Evolutionary conservation across 202 grass and related monocot species (phyloP), one percentile per base, ranked within the genome.

Genomic region (Dendrocalamus latiflorus): DNA sequence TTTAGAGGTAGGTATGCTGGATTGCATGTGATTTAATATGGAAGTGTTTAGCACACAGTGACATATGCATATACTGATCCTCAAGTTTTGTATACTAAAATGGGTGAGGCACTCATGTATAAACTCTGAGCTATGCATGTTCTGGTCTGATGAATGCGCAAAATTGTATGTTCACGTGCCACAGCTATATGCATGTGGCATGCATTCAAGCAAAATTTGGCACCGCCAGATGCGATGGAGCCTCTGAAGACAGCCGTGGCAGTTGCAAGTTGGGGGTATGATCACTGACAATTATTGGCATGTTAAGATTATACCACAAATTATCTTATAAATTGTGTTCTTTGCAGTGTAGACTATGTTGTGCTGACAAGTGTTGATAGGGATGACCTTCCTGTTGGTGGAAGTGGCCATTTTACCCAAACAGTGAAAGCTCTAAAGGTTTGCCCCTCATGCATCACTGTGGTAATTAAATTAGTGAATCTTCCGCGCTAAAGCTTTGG

Each of bases 331-430:
- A 14, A 80, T 54, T 0, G 0, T 33, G 25, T 71, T 71, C 4
- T 76, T 78, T 91, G 24, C 77, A 98, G 96, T 34, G 96, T 95
- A 60, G 96, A 90, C 56, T 95, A 95, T 78, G 84, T 98, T 66
- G 95, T 98, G 65, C 77, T 92, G 50, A 95, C 95, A 71, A 98
- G 96, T 49, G 96, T 98, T n/a, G 96, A 98, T 64, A 92, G 91
- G 64, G 91, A 98, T 86, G 96, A 95, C 70, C 72, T 98, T 6
- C 93, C 93, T 69, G 93, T 95, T 63, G 93, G 93, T 73, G 93
- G 96, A 78, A 95, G 96, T 53, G 58, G 81, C 61, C 96, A 98
- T 87, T 98, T 98, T 78, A 75, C 91, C 2, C 76, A 98, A 65
- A 95, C 96, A 41, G 96, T 95, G 28, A 93, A 56, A 84, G 80